A percentile compares a stretch with the other conserved stretches of the same genome.
Conservation (phyloP, 2,329 filamentous ascomycete species). For the Aspergillus caelatus region DNA sequence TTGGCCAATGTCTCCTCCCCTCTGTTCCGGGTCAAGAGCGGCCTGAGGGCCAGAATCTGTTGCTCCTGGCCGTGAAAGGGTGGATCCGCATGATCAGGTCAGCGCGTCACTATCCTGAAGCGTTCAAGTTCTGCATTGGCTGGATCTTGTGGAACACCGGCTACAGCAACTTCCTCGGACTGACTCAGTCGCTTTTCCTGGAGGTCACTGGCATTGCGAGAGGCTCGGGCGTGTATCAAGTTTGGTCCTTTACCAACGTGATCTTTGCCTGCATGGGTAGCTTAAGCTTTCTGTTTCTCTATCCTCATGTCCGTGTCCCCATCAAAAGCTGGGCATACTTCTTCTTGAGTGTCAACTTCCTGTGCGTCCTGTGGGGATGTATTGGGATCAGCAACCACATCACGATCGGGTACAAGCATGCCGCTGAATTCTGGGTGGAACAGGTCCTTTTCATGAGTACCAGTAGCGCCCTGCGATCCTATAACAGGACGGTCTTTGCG, state of each 20-base stretch:
- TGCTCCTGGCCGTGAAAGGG: conserved; percentile 12
- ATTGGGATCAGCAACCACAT: conserved; percentile 17
- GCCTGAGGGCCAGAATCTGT: neutral
- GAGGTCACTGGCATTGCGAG: conserved; percentile 22
- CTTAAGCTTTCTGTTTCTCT: conserved; percentile 21
- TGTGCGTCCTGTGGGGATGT: conserved; percentile 18
- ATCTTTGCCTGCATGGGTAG: conserved; percentile 21
- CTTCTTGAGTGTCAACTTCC: conserved; percentile 12
- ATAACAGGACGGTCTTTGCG: conserved; percentile 15
- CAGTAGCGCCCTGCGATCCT: conserved; percentile 15
- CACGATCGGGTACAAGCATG: conserved; percentile 18
- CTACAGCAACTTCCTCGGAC: conserved; percentile 21
- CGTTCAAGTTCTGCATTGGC: conserved; percentile 25
- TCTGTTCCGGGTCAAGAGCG: neutral
- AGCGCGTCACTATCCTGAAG: conserved; percentile 19
- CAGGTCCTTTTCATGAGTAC: conserved; percentile 19
- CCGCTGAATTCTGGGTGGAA: conserved; percentile 17
- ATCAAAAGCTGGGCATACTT: conserved; percentile 15
- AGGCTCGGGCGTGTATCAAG: conserved; percentile 19
- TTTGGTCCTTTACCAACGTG: conserved; percentile 24
- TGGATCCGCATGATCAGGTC: conserved; percentile 19
- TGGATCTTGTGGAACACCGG: conserved; percentile 27
- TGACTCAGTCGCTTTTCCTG: conserved; percentile 19
- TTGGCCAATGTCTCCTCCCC: neutral
- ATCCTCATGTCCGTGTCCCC: conserved; percentile 10